Conservation (phyloP, 441 rosid species). For the Kokia cookei region DNA sequence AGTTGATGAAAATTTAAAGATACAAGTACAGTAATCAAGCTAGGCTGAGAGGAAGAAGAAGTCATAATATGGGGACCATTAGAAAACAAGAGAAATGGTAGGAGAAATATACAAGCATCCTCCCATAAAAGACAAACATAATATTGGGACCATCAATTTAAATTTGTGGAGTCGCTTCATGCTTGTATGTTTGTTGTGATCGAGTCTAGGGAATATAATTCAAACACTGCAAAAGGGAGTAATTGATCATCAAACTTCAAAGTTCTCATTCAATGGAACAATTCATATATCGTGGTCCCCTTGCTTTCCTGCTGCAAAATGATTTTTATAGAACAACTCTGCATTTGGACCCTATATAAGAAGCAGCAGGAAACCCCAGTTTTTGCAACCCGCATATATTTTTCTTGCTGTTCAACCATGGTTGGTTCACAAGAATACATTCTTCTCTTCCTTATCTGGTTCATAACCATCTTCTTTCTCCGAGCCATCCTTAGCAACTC, state of each 20-base stretch:
- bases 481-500: constrained; percentile 5
- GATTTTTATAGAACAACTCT: neutral
- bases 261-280: neutral
- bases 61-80: neutral
- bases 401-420: constrained; percentile 14
- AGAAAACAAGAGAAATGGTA: neutral
- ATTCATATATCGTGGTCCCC: neutral
- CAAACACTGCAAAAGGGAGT: no score
- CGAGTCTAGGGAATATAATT: no score
- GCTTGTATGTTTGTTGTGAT: no score
- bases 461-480: constrained; percentile 20
- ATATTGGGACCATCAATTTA: neutral
- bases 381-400: neutral
- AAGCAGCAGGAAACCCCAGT: neutral
- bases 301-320: neutral
- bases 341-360: neutral
- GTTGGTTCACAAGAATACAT: constrained; percentile 9
- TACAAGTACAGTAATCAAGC: neutral
- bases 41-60: neutral
- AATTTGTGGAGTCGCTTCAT: neutral
- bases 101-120: neutral
- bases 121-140: neutral
- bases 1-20: neutral
- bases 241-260: no score
- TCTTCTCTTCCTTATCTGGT: constrained; percentile 14